phyloP scores from a whole-genome alignment of 495 filamentous ascomycete genomes.

The Coniosporium apollinis region DNA sequence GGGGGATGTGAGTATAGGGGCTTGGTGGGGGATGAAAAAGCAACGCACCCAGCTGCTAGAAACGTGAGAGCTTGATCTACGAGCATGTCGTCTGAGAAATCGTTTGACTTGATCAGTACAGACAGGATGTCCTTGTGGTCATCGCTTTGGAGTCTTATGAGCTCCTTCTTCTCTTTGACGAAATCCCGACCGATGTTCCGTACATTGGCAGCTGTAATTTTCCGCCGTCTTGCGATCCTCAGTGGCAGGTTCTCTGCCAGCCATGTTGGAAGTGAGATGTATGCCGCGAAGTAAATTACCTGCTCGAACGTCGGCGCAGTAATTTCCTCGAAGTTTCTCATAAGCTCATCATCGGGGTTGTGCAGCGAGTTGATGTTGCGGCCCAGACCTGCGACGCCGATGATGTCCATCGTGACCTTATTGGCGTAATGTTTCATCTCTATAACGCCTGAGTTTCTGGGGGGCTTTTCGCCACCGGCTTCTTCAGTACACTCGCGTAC shows the following conservation, averaged over 20 bases:
- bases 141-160: slow-evolving; percentile 13
- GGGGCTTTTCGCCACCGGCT: not conserved
- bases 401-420: slow-evolving; percentile 22
- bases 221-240: slow-evolving; percentile 13
- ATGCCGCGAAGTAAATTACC: slow-evolving; percentile 29
- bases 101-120: slow-evolving; percentile 17
- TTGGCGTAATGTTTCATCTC: slow-evolving; percentile 17
- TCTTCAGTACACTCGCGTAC: slow-evolving; percentile 7
- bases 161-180: slow-evolving; percentile 20
- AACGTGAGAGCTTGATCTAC: slow-evolving; percentile 41
- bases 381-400: slow-evolving; percentile 18
- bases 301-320: slow-evolving; percentile 33
- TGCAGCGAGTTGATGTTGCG: slow-evolving; percentile 17
- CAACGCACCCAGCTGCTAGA: slow-evolving; percentile 27
- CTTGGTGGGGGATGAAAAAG: not conserved
- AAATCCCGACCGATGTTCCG: slow-evolving; percentile 14
- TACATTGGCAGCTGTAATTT: slow-evolving; percentile 9
- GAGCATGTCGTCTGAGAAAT: slow-evolving; percentile 33
- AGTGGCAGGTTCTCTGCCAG: slow-evolving; percentile 18
- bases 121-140: slow-evolving; percentile 19
- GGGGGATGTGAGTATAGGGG: slow-evolving; percentile 1
- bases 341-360: slow-evolving; percentile 16
- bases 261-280: slow-evolving; percentile 24
- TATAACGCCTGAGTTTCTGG: slow-evolving; percentile 7
- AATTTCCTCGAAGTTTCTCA: slow-evolving; percentile 23